Conservation (phyloP, 306 rosid species). For the Begonia masoniana region DNA sequence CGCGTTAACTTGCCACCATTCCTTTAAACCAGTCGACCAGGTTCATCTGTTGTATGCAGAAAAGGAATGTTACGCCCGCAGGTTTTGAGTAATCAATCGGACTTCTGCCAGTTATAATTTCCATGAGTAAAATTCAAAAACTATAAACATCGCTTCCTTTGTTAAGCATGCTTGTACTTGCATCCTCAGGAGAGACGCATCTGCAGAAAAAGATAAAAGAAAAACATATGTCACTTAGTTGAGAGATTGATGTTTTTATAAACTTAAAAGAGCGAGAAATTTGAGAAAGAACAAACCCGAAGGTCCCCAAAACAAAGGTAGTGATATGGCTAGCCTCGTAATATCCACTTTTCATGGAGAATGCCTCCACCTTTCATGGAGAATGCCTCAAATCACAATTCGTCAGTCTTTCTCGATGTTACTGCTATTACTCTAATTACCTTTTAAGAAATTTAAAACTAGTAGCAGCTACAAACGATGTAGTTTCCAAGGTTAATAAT, state of each 20-base stretch:
- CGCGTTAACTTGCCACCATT: conserved; percentile 23
- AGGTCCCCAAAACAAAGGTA: too few species aligned
- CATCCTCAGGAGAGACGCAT: conserved; percentile 19
- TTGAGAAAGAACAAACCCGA: too few species aligned
- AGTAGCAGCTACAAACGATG: too few species aligned
- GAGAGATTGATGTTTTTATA: background rate
- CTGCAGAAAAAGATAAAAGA: conserved; percentile 20
- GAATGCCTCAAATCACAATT: too few species aligned
- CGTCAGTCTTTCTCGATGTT: too few species aligned
- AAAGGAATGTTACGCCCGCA: conserved; percentile 7
- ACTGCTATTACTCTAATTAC: too few species aligned
- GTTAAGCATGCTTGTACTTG: conserved; percentile 12
- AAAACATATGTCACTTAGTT: background rate
- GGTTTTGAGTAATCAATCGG: conserved; percentile 19
- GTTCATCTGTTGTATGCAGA: conserved; percentile 22
- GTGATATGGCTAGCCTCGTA: background rate
- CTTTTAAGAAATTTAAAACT: too few species aligned
- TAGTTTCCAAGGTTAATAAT: too few species aligned
- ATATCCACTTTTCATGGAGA: conserved; percentile 40
- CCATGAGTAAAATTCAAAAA: conserved; percentile 60
- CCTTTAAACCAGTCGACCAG: conserved; percentile 49
- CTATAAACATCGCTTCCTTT: conserved; percentile 38
- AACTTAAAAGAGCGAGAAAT: conserved; percentile 16
- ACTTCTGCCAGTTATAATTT: conserved; percentile 42
- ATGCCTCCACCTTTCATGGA: conserved; percentile 10